Conservation (phyloP, 2,329 filamentous ascomycete species). For the Tolypocladium cylindrosporum region DNA sequence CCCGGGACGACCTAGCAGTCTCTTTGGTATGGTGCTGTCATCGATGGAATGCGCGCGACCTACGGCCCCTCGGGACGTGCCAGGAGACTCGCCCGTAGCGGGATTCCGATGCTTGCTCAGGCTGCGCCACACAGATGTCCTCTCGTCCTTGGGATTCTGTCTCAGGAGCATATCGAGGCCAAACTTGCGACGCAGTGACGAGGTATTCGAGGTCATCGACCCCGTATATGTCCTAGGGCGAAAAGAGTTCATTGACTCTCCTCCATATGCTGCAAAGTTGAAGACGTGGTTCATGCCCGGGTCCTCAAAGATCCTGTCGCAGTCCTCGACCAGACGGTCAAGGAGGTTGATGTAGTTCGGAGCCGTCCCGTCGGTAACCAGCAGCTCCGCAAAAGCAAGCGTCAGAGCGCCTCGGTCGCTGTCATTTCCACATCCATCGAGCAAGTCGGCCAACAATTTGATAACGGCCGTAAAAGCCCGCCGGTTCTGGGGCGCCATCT, state of each 20-base stretch:
- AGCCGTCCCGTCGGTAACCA: conserved; percentile 68
- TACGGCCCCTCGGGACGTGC: conserved; percentile 56
- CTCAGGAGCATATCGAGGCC: conserved; percentile 67
- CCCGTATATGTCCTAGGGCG: conserved; percentile 55
- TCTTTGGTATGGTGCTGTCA: conserved; percentile 43
- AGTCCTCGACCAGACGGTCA: conserved; percentile 82
- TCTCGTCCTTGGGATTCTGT: conserved; percentile 70
- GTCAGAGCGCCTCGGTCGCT: conserved; percentile 83
- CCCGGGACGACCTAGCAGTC: conserved; percentile 33
- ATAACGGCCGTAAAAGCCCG: conserved; percentile 77
- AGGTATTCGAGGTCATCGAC: conserved; percentile 76
- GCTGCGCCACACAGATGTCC: conserved; percentile 75
- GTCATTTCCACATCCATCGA: conserved; percentile 86
- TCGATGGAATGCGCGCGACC: conserved; percentile 68
- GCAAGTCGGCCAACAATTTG: conserved; percentile 74
- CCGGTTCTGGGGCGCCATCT: conserved; percentile 59
- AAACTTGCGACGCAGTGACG: conserved; percentile 75
- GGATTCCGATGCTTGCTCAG: conserved; percentile 69
- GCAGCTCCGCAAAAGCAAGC: conserved; percentile 76
- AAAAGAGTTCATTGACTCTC: conserved; percentile 50
- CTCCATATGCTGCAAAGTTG: conserved; percentile 29
- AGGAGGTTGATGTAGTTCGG: conserved; percentile 81
- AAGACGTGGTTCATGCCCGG: conserved; percentile 30
- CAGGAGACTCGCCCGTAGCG: conserved; percentile 49
- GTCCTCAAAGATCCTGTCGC: conserved; percentile 78